A percentile compares a stretch with the other conserved stretches of the same genome.
Conservation (phyloP, 1,284 basidiomycete species). For the Amylostereum chailletii region DNA sequence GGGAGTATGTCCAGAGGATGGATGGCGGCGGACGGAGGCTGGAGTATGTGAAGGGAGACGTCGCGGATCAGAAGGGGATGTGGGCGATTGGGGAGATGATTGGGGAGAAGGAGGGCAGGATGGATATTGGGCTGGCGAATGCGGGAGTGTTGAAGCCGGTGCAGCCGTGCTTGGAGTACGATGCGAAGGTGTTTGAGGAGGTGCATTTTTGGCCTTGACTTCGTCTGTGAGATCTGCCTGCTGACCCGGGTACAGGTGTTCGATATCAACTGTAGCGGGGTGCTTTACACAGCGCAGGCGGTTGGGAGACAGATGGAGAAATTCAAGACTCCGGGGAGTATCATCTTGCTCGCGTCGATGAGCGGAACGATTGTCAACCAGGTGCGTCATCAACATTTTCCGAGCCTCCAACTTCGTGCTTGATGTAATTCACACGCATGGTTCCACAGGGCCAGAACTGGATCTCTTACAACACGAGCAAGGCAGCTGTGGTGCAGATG, state of each 20-base stretch:
- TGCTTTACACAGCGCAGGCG: slow-evolving; percentile 32
- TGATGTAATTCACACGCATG: too few species aligned
- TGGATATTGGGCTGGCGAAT: slow-evolving; percentile 71
- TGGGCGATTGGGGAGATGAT: slow-evolving; percentile 49
- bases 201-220: slow-evolving; percentile 22
- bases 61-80: slow-evolving; percentile 47
- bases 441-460: slow-evolving; percentile 13
- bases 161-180: slow-evolving; percentile 60
- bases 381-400: background rate
- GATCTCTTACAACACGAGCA: slow-evolving; percentile 32
- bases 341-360: slow-evolving; percentile 42
- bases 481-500: slow-evolving; percentile 34
- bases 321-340: slow-evolving; percentile 29
- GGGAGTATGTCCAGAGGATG: slow-evolving; percentile 41
- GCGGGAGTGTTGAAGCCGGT: slow-evolving; percentile 64
- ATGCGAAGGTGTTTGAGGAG: slow-evolving; percentile 34
- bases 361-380: slow-evolving; percentile 21
- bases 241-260: slow-evolving; percentile 19
- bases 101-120: slow-evolving; percentile 49
- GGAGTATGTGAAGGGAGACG: slow-evolving; percentile 58
- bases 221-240: background rate
- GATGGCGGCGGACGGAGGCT: slow-evolving; percentile 35
- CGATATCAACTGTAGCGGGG: slow-evolving; percentile 34
- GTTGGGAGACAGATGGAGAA: slow-evolving; percentile 30
- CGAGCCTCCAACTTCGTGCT: background rate